Evolutionary conservation across 2,329 filamentous ascomycete genomes (phyloP).

Genomic region (Rhynchosporium secalis): DNA sequence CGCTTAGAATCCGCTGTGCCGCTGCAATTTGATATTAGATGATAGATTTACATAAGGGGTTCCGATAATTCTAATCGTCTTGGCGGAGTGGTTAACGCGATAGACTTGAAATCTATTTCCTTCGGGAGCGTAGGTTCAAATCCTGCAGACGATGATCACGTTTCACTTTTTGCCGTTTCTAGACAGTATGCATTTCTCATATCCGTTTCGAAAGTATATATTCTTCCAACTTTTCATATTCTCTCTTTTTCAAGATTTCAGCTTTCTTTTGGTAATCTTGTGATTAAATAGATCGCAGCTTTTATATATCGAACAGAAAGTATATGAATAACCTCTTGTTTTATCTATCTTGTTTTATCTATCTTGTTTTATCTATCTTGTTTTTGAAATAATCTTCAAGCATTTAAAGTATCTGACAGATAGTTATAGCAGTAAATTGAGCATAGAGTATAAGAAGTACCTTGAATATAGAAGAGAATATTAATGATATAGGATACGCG

Average conservation of each 20-base stretch:
- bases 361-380: too few relatives aligned
- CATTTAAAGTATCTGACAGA: too few relatives aligned
- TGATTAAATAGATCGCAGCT: neutral
- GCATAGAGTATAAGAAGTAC: too few relatives aligned
- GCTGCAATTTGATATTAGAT: neutral
- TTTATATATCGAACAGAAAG: too few relatives aligned
- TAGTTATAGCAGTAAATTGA: too few relatives aligned
- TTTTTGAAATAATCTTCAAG: too few relatives aligned
- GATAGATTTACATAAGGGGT: neutral
- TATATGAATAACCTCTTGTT: too few relatives aligned
- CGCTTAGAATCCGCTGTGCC: neutral
- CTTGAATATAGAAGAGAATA: too few relatives aligned
- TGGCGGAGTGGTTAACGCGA: conserved; percentile 21
- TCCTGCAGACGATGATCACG: conserved; percentile 3
- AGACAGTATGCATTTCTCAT: too few relatives aligned
- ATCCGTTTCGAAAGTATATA: neutral
- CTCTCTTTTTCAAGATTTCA: neutral
- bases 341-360: too few relatives aligned
- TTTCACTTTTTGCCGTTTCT: neutral
- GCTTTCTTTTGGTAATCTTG: neutral
- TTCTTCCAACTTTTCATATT: neutral
- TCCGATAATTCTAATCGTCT: too few relatives aligned
- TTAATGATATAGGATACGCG: too few relatives aligned
- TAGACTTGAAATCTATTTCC: conserved; percentile 19
- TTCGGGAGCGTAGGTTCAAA: conserved; percentile 19